Evolutionary conservation across 306 rosid species (phyloP), one percentile per base, ranked within the genome.

Genomic region (Alnus rubra): DNA sequence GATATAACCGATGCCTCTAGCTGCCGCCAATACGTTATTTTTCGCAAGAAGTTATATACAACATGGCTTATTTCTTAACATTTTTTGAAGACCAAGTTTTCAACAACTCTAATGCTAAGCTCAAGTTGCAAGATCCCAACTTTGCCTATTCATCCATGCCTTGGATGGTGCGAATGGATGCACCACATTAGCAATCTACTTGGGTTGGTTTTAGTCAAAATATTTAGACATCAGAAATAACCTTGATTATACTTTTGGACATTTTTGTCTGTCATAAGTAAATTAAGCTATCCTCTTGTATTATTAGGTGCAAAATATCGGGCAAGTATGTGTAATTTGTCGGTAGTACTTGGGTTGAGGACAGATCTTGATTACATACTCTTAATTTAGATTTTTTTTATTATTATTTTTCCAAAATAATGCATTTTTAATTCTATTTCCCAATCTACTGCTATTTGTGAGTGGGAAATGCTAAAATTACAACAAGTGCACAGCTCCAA

Each of bases 61-160:
- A 4, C 71, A 37, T 67, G 30, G 71, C 50, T 65, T 65, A 65
- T 62, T 62, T 62, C 6, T 65, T 23, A 37, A 30, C 71, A 37
- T 65, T 37, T 65, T 65, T 39, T 65, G 18, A 37, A 59, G 39
- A 37, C 48, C 0, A 13, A 39, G 13, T 23, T 65, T 65, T 65
- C 13, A 37, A 13, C 42, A 14, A 7, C 28, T 65, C 71, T 65
- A 37, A 12, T 37, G 7, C 49, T 5, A 33, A 12, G 11, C 4
- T 14, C 5, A 7, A 64, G 28, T 35, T 7, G 47, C 48, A 65
- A 65, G 30, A 59, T 28, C 33, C 15, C 14, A 59, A 59, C 39
- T 10, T 59, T 9, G 9, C 19, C 19, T 13, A 4, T 15, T 63
- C 45, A 63, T 63, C 69, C 69, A 2, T 35, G 47, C 28, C 37